These are phyloP conservation scores for Pontederia paniculata DNA, from an alignment of 176 grass and related monocot genomes.

Conservation along the genomic window DNA sequence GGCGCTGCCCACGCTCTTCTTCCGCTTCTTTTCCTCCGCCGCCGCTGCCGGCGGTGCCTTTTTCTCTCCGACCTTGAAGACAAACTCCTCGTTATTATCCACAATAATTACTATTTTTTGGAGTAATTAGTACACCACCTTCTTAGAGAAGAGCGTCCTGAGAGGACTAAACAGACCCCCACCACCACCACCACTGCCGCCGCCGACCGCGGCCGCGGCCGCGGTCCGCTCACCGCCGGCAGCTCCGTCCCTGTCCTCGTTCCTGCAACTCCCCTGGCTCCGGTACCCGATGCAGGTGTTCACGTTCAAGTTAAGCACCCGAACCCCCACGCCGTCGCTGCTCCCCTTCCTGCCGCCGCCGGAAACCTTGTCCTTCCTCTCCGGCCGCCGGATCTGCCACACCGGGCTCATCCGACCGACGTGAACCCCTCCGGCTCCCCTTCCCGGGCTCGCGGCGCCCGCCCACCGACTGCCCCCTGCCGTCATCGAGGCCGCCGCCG, in stretches of 20 bases:
- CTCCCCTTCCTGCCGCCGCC: not conserved
- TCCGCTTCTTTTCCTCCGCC: no score
- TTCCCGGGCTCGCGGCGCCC: not conserved
- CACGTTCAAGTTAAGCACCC: slow-evolving; percentile 54
- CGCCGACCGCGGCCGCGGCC: no score
- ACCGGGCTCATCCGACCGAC: slow-evolving; percentile 3
- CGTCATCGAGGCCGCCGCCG: not conserved
- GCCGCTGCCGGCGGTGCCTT: not conserved
- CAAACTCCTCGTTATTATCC: no score
- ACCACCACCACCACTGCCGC: slow-evolving; percentile 9
- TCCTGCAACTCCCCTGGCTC: slow-evolving; percentile 44
- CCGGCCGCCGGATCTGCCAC: slow-evolving; percentile 2
- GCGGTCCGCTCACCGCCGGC: slow-evolving; percentile 3
- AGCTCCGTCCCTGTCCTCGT: slow-evolving; percentile 18
- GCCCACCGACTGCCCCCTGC: not conserved
- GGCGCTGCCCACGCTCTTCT: no score
- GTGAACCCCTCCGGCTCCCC: slow-evolving; percentile 1
- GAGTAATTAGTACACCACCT: slow-evolving; percentile 37
- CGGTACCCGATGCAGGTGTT: slow-evolving; percentile 77
- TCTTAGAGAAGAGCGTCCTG: slow-evolving; percentile 67
- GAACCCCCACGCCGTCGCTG: slow-evolving; percentile 15
- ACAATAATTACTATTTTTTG: no score
- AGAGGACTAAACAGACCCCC: slow-evolving; percentile 31
- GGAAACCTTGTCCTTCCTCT: not conserved
- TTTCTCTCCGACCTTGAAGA: no score